A percentile compares a stretch with the other conserved stretches of the same genome.
Evolutionary conservation across 345 rosid genomes (phyloP).

Genomic region (Aquilaria sinensis): DNA sequence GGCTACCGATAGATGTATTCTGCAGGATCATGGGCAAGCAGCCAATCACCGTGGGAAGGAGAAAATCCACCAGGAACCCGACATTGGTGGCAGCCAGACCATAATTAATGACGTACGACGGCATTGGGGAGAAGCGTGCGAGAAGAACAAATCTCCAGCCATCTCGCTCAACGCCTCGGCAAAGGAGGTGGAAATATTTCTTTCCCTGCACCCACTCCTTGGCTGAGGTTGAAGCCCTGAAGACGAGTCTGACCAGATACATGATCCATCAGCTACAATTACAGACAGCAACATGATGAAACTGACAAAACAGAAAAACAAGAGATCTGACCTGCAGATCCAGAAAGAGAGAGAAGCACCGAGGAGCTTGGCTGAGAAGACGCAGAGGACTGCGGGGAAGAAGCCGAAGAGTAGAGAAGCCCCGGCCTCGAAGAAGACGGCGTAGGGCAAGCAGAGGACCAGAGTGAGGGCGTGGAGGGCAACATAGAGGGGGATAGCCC

Average conservation of each 20-base stretch:
- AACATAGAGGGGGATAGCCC: constrained; percentile 91
- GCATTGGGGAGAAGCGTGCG: constrained; percentile 93
- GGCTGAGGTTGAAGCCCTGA: constrained; percentile 59
- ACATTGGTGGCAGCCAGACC: constrained; percentile 86
- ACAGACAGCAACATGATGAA: neutral
- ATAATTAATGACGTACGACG: constrained; percentile 83
- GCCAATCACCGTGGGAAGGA: constrained; percentile 77
- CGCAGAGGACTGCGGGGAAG: constrained; percentile 70
- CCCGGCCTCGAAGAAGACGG: constrained; percentile 86
- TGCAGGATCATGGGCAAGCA: constrained; percentile 93
- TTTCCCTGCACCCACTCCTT: constrained; percentile 64
- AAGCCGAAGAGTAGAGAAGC: constrained; percentile 87
- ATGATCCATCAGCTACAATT: constrained; percentile 1
- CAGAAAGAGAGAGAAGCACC: constrained; percentile 91
- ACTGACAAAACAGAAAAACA: neutral
- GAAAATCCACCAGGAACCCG: constrained; percentile 72
- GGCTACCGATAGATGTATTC: constrained; percentile 92
- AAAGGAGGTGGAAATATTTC: constrained; percentile 68
- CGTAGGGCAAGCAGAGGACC: constrained; percentile 78
- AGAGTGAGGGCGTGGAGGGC: constrained; percentile 68
- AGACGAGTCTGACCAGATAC: constrained; percentile 51
- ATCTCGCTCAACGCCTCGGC: constrained; percentile 77
- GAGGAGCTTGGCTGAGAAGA: constrained; percentile 68
- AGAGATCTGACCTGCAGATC: constrained; percentile 64
- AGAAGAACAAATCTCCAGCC: constrained; percentile 97